Evolutionary conservation across 345 rosid species (phyloP), one percentile per base, ranked within the genome.

Genomic region (Lagerstroemia speciosa): DNA sequence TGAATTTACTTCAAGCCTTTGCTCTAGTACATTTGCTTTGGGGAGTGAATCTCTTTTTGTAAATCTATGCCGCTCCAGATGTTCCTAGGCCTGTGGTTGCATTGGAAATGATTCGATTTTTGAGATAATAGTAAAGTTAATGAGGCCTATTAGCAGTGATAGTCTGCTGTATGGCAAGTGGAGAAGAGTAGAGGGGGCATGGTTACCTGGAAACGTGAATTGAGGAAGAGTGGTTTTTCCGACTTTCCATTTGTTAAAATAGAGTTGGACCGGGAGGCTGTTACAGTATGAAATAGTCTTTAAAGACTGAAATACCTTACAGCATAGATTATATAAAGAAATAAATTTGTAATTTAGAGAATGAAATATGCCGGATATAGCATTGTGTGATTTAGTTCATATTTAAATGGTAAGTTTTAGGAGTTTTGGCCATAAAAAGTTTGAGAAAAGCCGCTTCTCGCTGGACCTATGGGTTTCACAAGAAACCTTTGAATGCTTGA

Each of bases 1-100:
- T 57, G 10, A 19, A 31, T 64, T 55, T 30, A 32, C 72, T 64
- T 53, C 12, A 36, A 60, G 64, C 70, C 50, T 41, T 48, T 48
- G 53, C 53, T 48, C 53, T 20, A 53, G 30, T 53, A 8, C 60
- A 5, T 53, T 53, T 53, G 14, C 31, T 41, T 26, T 1, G 27
- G 24, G 62, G 19, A 24, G 64, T 8, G 33, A 22, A 40, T 20
- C 41, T 27, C 24, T 3, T 27, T 37, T 41, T 14, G 67, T 62
- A 32, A 11, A 19, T 62, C 22, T 65, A 10, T 65, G 52, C 33
- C 40, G 53, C 53, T 10, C 31, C 33, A 5, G 32, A 36, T 16
- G 50, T 40, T 41, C 12, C 2, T 7, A 16, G 22, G 33, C 52
- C 24, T 31, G 30, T 12, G 68, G 11, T 41, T 36, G 6, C 0